phyloP scores from a whole-genome alignment of 805 yeast genomes.

The Monosporozyma unispora region DNA sequence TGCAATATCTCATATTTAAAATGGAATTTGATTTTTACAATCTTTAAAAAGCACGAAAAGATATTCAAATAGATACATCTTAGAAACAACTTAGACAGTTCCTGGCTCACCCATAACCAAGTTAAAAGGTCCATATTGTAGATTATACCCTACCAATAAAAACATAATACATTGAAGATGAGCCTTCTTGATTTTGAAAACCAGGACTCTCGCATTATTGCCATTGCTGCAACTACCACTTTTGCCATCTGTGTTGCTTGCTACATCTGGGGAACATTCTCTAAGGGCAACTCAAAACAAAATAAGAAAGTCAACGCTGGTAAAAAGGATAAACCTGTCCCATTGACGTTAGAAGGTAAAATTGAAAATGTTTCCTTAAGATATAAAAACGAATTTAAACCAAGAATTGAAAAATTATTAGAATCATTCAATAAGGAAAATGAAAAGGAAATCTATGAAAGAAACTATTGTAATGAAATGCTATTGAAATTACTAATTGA shows the following conservation, averaged over 20 bases:
- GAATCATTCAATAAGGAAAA: slow-evolving; percentile 15
- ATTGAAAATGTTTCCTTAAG: slow-evolving; percentile 20
- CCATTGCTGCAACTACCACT: slow-evolving; percentile 8
- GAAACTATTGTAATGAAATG: slow-evolving; percentile 56
- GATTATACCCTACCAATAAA: not conserved
- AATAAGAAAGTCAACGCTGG: slow-evolving; percentile 3
- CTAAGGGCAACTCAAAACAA: not conserved
- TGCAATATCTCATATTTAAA: not conserved
- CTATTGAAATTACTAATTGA: slow-evolving; percentile 56
- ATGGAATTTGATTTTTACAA: not conserved
- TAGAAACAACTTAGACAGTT: too few relatives aligned
- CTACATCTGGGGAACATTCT: slow-evolving; percentile 11
- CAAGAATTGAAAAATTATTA: slow-evolving; percentile 15
- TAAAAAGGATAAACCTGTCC: slow-evolving; percentile 12
- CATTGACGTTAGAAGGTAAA: slow-evolving; percentile 19
- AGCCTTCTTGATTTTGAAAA: not conserved
- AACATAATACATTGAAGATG: not conserved
- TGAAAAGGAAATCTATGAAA: slow-evolving; percentile 35
- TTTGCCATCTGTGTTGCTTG: slow-evolving; percentile 12
- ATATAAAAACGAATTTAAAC: slow-evolving; percentile 21
- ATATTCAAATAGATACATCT: not conserved
- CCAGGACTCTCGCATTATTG: not conserved
- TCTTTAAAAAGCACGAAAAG: not conserved
- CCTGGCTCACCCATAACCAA: too few relatives aligned
- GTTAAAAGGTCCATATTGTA: not conserved